Conservation (phyloP, 2,329 filamentous ascomycete genomes). For the Pseudocercospora macadamiae region DNA sequence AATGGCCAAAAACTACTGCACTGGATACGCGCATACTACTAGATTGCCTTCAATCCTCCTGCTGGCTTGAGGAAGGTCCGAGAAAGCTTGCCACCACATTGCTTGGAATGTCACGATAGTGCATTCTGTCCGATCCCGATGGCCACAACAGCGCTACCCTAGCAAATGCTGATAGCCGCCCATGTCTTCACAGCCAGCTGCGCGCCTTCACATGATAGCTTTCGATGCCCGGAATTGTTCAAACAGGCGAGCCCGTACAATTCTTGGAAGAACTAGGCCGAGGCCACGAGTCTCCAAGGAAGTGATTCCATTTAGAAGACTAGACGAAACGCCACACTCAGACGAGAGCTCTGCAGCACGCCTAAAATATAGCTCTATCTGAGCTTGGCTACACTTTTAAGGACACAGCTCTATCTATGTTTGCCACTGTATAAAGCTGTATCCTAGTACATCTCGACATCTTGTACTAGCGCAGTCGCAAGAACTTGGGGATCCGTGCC, state of each 20-base stretch:
- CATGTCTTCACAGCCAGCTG: no score
- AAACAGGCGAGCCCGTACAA: not conserved
- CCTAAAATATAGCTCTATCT: not conserved
- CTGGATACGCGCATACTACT: not conserved
- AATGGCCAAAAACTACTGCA: not conserved
- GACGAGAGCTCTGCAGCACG: constrained; percentile 1
- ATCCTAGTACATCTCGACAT: constrained; percentile 8
- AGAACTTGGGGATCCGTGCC: not conserved
- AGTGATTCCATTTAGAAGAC: not conserved
- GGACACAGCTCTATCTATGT: not conserved
- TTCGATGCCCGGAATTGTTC: no score
- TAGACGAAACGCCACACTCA: not conserved
- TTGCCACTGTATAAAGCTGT: constrained; percentile 7
- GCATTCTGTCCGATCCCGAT: not conserved
- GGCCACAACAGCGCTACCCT: not conserved
- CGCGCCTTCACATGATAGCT: no score
- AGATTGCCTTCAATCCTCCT: not conserved
- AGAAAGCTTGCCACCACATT: not conserved
- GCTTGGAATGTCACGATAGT: not conserved
- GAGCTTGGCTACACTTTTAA: not conserved
- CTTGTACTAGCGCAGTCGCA: constrained; percentile 1
- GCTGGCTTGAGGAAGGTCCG: not conserved
- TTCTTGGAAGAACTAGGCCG: not conserved
- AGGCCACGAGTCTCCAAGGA: not conserved
- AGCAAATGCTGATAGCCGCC: no score